Conservation (phyloP, 108 stramenopile genomes). For the Pseudonitzschia delicatissima region DNA sequence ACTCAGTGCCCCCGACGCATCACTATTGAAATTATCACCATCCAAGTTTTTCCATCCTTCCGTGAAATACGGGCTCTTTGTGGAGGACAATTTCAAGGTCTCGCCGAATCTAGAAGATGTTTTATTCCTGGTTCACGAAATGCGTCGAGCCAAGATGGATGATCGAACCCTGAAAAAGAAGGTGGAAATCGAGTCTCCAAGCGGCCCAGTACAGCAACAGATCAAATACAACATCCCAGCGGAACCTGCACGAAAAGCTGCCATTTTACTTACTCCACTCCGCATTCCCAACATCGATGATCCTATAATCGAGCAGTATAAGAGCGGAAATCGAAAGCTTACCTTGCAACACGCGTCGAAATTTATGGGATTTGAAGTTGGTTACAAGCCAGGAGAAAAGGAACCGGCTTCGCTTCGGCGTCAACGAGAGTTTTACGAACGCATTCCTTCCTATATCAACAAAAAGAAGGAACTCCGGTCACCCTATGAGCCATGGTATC, state of each 20-base stretch:
- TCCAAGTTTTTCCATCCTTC: constrained; percentile 51
- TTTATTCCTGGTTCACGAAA: constrained; percentile 57
- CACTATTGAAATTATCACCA: constrained; percentile 68
- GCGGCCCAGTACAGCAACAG: constrained; percentile 20
- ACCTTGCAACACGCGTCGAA: constrained; percentile 48
- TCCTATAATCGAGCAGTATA: constrained; percentile 15
- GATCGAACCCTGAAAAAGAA: constrained; percentile 43
- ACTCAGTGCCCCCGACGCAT: constrained; percentile 38
- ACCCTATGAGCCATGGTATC: constrained; percentile 41
- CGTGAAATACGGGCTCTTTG: constrained; percentile 60
- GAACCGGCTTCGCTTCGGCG: constrained; percentile 38
- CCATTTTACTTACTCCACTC: constrained; percentile 39
- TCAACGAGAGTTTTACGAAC: constrained; percentile 73
- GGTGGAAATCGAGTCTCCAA: constrained; percentile 12
- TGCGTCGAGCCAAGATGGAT: constrained; percentile 34
- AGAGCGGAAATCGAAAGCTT: constrained; percentile 32
- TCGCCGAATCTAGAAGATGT: constrained; percentile 63
- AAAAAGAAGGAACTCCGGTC: constrained; percentile 47
- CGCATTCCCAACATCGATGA: constrained; percentile 24
- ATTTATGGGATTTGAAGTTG: constrained; percentile 63
- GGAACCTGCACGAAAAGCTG: constrained; percentile 61
- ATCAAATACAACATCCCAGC: constrained; percentile 56
- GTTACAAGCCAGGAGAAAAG: constrained; percentile 23
- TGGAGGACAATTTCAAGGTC: constrained; percentile 61
- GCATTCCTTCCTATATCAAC: constrained; percentile 54